Percentiles rank a stretch among this genome's conserved stretches.
phyloP scores from a whole-genome alignment of 2,329 filamentous ascomycete species.

The Trichophyton schoenleinii region DNA sequence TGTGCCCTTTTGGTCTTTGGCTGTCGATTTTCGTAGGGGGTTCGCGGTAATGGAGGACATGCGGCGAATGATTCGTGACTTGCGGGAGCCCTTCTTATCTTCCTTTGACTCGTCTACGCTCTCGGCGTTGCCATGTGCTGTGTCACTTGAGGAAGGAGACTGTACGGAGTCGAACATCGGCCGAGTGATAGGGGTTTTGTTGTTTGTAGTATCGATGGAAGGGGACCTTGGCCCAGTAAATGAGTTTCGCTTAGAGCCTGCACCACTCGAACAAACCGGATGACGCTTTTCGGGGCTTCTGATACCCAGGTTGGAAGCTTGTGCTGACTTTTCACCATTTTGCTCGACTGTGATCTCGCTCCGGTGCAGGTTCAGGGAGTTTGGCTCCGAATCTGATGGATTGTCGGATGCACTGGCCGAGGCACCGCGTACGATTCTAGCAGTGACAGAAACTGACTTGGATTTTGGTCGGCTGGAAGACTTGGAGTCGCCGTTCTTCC shows the following conservation, averaged over 20 bases:
- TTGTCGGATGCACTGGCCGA: constrained; percentile 24
- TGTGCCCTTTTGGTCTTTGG: constrained; percentile 26
- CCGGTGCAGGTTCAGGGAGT: constrained; percentile 38
- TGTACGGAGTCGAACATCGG: constrained; percentile 24
- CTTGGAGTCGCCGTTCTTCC: not conserved
- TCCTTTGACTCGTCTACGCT: constrained; percentile 30
- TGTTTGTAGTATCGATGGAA: constrained; percentile 28
- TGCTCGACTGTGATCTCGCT: constrained; percentile 53
- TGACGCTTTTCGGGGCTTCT: constrained; percentile 25
- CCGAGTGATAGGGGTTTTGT: constrained; percentile 29
- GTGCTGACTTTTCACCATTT: constrained; percentile 33
- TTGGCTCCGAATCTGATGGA: constrained; percentile 19
- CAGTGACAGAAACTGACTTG: constrained; percentile 79
- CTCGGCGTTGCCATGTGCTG: constrained; percentile 17
- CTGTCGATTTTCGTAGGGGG: constrained; percentile 36
- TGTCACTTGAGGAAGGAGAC: constrained; percentile 24
- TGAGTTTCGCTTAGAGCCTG: constrained; percentile 32
- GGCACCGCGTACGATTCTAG: constrained; percentile 60
- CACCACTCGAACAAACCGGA: constrained; percentile 28
- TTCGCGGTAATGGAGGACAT: constrained; percentile 49
- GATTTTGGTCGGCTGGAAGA: constrained; percentile 14
- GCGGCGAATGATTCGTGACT: constrained; percentile 52
- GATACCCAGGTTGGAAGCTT: constrained; percentile 15
- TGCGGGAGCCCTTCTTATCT: constrained; percentile 44
- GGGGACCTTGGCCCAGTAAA: constrained; percentile 16